These are phyloP conservation scores for Phytophthora ohioensis DNA, from an alignment of 352 stramenopile genomes.

Conservation along the genomic window DNA sequence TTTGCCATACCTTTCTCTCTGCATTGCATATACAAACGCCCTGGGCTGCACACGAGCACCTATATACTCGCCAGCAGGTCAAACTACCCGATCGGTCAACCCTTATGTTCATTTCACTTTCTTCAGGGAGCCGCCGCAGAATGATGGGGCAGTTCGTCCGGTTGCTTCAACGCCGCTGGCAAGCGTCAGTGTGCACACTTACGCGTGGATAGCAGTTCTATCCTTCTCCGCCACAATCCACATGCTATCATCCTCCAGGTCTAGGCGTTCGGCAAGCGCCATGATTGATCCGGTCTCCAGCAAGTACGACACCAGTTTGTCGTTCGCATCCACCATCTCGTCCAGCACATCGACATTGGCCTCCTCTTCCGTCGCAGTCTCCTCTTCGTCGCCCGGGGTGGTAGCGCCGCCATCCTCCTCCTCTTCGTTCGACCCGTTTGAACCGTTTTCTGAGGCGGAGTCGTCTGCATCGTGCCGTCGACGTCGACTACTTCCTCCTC, in stretches of 20 bases:
- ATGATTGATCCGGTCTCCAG: constrained; percentile 89
- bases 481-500: constrained; percentile 36
- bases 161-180: constrained; percentile 13
- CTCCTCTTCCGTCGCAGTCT: constrained; percentile 46
- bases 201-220: constrained; percentile 84
- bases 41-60: constrained; percentile 20
- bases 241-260: constrained; percentile 86
- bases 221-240: constrained; percentile 90
- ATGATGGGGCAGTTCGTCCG: constrained; percentile 25
- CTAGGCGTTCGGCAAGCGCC: constrained; percentile 80
- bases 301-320: constrained; percentile 87
- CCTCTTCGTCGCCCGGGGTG: constrained; percentile 43
- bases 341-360: constrained; percentile 75
- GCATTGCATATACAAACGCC: constrained; percentile 43
- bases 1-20: constrained; percentile 30
- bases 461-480: constrained; percentile 66
- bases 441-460: constrained; percentile 64
- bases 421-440: constrained; percentile 58
- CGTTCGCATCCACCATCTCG: constrained; percentile 87
- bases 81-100: not conserved
- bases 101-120: constrained; percentile 35
- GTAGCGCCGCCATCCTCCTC: constrained; percentile 48
- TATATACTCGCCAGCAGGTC: constrained; percentile 14
- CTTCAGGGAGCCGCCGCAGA: constrained; percentile 23
- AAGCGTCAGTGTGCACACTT: constrained; percentile 30